Conservation (phyloP, 176 grass and related monocot genomes). For the Avena insularis region DNA sequence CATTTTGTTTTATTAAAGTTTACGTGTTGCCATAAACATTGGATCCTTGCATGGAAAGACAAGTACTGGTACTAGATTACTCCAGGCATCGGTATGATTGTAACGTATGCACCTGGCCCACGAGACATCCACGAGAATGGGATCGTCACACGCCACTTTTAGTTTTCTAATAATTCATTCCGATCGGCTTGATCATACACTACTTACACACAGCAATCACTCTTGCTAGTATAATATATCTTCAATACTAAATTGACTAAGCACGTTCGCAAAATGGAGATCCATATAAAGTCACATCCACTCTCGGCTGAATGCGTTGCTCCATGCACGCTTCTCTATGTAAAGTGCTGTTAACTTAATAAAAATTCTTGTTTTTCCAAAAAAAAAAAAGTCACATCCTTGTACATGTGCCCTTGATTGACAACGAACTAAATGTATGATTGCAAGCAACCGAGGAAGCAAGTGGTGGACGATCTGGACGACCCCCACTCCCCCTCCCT, state of each 20-base stretch:
- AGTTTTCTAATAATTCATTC: neutral
- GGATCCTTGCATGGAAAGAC: constrained; percentile 47
- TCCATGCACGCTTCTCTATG: no score
- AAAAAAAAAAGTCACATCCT: neutral
- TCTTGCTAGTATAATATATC: neutral
- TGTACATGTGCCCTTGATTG: constrained; percentile 32
- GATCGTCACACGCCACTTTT: constrained; percentile 1
- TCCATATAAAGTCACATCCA: constrained; percentile 16
- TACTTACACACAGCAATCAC: neutral
- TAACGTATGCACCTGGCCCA: constrained; percentile 40
- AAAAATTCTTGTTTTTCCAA: no score
- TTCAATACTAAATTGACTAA: neutral
- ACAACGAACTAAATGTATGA: neutral
- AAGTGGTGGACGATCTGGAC: neutral
- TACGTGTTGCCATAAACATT: constrained; percentile 12
- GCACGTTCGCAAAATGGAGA: constrained; percentile 22
- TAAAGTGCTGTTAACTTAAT: no score
- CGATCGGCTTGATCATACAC: neutral
- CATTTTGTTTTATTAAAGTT: neutral
- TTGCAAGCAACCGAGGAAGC: neutral
- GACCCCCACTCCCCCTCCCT: no score
- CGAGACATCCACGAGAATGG: constrained; percentile 19
- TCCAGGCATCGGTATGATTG: constrained; percentile 3
- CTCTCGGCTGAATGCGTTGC: no score
- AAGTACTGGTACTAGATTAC: neutral